Evolutionary conservation across 2,329 filamentous ascomycete genomes (phyloP), one percentile per base, ranked within the genome.

Genomic region (Xylariales sp.): DNA sequence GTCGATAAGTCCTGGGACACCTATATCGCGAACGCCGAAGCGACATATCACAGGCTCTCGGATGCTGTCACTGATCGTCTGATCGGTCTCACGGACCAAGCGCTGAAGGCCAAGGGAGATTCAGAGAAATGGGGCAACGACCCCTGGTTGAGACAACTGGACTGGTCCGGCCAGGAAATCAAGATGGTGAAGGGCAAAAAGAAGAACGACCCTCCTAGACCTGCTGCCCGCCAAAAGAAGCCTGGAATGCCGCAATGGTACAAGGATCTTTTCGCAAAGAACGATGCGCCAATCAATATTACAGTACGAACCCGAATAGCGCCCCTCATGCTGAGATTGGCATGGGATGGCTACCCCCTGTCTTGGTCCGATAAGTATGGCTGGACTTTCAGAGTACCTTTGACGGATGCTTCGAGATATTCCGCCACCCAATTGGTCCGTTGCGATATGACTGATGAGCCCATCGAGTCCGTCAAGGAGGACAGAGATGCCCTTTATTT

Each of bases 191-290:
- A 96, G 60, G 86, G 84, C 3, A 96, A 93, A 68, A 90, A 86
- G 64, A 96, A 95, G 61, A 72, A 69, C 8, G 88, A 94, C 42
- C 82, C 84, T 9, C 84, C 86, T 2, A 74, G 88, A 32, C 88
- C 84, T 21, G 85, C 82, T 6, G 82, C 82, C 9, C 74, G 86
- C 33, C 93, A 98, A 60, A 98, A 97, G 71, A 88, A 85, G 66
- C 90, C 91, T 0, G 93, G 93, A 11, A 93, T 87, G 85, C 93
- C 93, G 0, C 76, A 86, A 50, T 98, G 93, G 93, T 98, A 95
- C 66, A 96, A 93, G 57, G 88, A 89, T 59, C 70, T 98, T 1
- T 95, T 94, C 53, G 53, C 75, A 1, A 88, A 80, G 43, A 82
- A 67, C 18, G 77, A 81, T 44, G 68, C 74, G 0, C 76, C 76